Conservation (phyloP, 345 rosid species). For the Abelmoschus esculentus region DNA sequence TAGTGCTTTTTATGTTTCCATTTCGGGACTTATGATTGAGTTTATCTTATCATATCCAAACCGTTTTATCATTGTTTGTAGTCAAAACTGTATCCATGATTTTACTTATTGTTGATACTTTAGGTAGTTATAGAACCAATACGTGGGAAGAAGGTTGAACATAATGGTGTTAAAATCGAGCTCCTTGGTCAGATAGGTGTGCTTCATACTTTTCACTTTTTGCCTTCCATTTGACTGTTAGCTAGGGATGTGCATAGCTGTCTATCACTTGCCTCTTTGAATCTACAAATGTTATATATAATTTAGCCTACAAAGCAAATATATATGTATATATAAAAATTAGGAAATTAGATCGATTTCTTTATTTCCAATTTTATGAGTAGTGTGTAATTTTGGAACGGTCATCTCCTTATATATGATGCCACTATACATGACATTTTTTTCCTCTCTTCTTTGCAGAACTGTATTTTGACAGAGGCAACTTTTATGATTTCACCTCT, state of each 20-base stretch:
- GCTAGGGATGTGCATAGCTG: neutral
- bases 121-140: constrained; percentile 48
- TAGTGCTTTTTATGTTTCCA: constrained; percentile 1
- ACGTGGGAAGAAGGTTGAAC: constrained; percentile 72
- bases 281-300: neutral
- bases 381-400: neutral
- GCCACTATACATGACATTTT: neutral
- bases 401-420: neutral
- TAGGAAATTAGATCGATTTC: neutral
- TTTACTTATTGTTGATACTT: neutral
- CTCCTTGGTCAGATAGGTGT: constrained; percentile 74
- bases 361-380: neutral
- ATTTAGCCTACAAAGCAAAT: neutral
- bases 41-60: neutral
- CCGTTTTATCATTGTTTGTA: neutral
- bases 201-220: constrained; percentile 8
- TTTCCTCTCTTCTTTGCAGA: constrained; percentile 28
- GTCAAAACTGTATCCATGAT: neutral
- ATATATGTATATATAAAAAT: neutral
- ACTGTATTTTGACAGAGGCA: constrained; percentile 46
- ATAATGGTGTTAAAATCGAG: constrained; percentile 66
- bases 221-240: neutral
- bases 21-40: neutral
- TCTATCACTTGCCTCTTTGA: neutral
- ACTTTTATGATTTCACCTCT: constrained; percentile 53